A percentile compares a stretch with the other conserved stretches of the same genome.
Conservation (phyloP, 2,329 filamentous ascomycete species). For the Aspergillus fumigatus region DNA sequence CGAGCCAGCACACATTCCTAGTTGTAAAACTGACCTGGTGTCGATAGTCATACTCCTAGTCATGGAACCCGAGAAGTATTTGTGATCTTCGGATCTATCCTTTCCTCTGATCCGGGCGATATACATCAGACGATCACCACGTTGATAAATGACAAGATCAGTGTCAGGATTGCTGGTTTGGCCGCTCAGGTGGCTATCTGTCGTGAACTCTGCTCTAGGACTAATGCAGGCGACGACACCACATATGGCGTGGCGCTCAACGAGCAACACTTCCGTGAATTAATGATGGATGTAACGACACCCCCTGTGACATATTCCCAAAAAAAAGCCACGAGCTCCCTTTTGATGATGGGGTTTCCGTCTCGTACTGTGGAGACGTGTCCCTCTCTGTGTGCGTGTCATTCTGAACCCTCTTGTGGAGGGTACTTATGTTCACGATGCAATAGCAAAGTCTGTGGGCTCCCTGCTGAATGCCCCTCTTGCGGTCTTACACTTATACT, state of each 20-base stretch:
- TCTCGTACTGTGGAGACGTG: constrained; percentile 71
- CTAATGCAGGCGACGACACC: constrained; percentile 68
- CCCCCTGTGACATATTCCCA: constrained; percentile 73
- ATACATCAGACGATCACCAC: constrained; percentile 83
- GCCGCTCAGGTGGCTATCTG: constrained; percentile 91
- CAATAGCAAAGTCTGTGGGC: constrained; percentile 77
- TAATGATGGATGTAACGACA: constrained; percentile 84
- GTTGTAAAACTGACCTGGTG: constrained; percentile 3
- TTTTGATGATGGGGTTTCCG: constrained; percentile 98
- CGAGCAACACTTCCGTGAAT: constrained; percentile 79
- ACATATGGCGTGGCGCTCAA: constrained; percentile 82
- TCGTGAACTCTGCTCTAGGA: constrained; percentile 78
- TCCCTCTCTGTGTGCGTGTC: constrained; percentile 82
- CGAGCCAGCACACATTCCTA: neutral
- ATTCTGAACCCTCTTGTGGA: constrained; percentile 73
- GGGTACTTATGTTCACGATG: constrained; percentile 92
- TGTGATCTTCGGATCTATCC: constrained; percentile 83
- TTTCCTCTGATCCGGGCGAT: constrained; percentile 89
- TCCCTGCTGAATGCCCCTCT: constrained; percentile 86
- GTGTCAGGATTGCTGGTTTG: constrained; percentile 83
- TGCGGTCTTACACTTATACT: constrained; percentile 91
- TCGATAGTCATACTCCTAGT: constrained; percentile 71
- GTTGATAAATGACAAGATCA: constrained; percentile 76
- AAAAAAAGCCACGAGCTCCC: constrained; percentile 47
- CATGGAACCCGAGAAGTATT: constrained; percentile 93